phyloP scores from a whole-genome alignment of 441 rosid species.

The Erodium moschatum region DNA sequence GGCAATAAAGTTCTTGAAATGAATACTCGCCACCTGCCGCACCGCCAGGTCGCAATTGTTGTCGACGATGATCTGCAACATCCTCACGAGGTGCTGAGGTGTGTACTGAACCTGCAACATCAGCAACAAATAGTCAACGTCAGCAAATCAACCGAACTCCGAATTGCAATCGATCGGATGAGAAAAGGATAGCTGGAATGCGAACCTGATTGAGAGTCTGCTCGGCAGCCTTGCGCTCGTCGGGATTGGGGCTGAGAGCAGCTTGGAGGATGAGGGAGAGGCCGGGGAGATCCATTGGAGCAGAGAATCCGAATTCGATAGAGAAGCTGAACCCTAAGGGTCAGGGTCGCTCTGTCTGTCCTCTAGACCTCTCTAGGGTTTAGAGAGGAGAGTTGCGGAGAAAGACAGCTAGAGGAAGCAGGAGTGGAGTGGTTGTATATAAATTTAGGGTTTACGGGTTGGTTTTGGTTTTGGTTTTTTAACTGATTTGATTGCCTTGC shows the following conservation, averaged over 20 bases:
- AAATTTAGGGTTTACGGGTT: neutral
- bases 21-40: conserved; percentile 92
- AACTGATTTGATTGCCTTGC: neutral
- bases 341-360: neutral
- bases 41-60: conserved; percentile 60
- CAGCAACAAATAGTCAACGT: neutral
- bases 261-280: conserved; percentile 68
- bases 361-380: conserved; percentile 1
- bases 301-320: neutral
- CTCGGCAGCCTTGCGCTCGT: conserved; percentile 87
- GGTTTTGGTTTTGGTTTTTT: too few species aligned
- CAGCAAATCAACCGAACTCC: neutral
- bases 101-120: conserved; percentile 55
- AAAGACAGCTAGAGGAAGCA: neutral
- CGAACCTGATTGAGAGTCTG: conserved; percentile 77
- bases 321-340: neutral
- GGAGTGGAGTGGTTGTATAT: neutral
- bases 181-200: neutral
- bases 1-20: conserved; percentile 89
- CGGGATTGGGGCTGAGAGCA: conserved; percentile 82
- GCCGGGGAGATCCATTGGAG: conserved; percentile 69
- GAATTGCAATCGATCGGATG: neutral
- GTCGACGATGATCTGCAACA: conserved; percentile 81
- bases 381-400: neutral
- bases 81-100: conserved; percentile 83